Evolutionary conservation across 2,329 filamentous ascomycete genomes (phyloP).

Genomic region (Apiospora kogelbergensis): DNA sequence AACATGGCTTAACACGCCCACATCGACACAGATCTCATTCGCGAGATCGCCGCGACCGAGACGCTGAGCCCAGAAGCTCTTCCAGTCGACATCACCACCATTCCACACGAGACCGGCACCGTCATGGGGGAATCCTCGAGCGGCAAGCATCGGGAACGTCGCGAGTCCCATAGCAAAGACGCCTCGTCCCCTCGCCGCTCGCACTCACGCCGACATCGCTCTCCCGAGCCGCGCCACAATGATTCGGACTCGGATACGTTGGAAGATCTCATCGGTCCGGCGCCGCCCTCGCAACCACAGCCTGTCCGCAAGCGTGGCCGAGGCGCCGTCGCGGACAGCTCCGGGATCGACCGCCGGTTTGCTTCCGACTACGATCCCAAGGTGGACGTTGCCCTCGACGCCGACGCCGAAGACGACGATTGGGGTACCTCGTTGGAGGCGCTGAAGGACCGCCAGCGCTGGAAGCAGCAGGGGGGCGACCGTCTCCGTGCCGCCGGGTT

Average conservation of each 20-base stretch:
- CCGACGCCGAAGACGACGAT: conserved; percentile 55
- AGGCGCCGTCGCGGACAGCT: conserved; percentile 60
- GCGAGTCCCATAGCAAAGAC: background rate
- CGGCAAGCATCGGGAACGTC: conserved; percentile 11
- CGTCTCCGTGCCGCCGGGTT: conserved; percentile 78
- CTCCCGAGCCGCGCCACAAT: conserved; percentile 14
- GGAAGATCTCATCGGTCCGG: conserved; percentile 75
- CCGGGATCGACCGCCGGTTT: conserved; percentile 80
- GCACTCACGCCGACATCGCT: conserved; percentile 15
- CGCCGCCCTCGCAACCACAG: conserved; percentile 46
- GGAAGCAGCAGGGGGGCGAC: conserved; percentile 73
- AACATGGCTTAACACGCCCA: conserved; percentile 12
- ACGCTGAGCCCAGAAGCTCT: background rate
- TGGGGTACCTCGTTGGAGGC: conserved; percentile 83
- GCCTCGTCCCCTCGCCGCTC: background rate
- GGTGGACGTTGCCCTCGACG: conserved; percentile 54
- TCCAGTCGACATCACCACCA: conserved; percentile 19
- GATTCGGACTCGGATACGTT: conserved; percentile 67
- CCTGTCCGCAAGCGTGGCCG: conserved; percentile 64
- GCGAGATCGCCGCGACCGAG: background rate
- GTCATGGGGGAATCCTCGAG: conserved; percentile 11
- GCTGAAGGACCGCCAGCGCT: conserved; percentile 75
- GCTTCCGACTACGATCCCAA: conserved; percentile 61
- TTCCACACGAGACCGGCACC: conserved; percentile 10
- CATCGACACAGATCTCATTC: conserved; percentile 8